Evolutionary conservation across 495 filamentous ascomycete species (phyloP), one percentile per base, ranked within the genome.

Genomic region (Platismatia glauca): DNA sequence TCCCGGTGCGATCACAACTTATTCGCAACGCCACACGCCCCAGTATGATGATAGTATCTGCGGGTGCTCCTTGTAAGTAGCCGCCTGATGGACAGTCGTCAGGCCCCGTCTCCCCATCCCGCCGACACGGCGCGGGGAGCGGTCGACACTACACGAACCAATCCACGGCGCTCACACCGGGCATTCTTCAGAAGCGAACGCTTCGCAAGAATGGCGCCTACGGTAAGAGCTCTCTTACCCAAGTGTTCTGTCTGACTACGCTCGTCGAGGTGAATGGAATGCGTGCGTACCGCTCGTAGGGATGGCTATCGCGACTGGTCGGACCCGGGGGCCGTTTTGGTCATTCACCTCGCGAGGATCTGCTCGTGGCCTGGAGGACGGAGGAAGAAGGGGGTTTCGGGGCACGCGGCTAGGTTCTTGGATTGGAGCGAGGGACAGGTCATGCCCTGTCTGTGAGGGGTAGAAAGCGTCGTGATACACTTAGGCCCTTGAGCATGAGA

Each of bases 1-100:
- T 60, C 67, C 67, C 20, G 66, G 66, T 13, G 55, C 52, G 12
- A 50, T 69, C 34, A 55, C 39, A 38, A 69, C 61, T 6, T 61
- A 69, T 52, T 29, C 68, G 9, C 65, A 64, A 22, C 44, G 66
- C 20, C 20, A 68, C 7, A 18, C 41, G 8, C 41, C 57, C 7
- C n/a, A n/a, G n/a, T n/a, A n/a, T n/a, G n/a, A n/a, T n/a, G n/a
- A n/a, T 20, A 8, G 39, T 59, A 8, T 4, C 8, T 24, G 20
- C 33, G 22, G 3, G 31, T 15, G 8, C 20, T n/a, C 11, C 0
- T 31, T 15, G 37, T 44, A 13, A 59, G 37, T 33, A 18, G 9
- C 11, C 18, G 22, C 1, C 38, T 22, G 13, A 18, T 7, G 7
- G 20, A 3, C n/a, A 9, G 9, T 48, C 31, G 16, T 6, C 24